Conservation (phyloP, 1,139 yeast genomes). For the Arxiozyma bovina region DNA sequence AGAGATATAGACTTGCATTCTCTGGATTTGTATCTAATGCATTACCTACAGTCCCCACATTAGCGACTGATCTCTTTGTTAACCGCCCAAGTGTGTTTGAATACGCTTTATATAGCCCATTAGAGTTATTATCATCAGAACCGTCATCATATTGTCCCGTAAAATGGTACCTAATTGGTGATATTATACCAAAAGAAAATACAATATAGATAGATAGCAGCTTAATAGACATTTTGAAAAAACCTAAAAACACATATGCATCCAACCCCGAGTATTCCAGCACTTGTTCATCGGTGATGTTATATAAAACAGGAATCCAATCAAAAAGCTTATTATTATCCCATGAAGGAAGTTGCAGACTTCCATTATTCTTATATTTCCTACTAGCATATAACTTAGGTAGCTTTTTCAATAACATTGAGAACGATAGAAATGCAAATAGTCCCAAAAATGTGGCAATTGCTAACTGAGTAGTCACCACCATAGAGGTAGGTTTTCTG, state of each 20-base stretch:
- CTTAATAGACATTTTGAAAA: conserved; percentile 65
- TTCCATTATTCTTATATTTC: conserved; percentile 29
- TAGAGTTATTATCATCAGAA: conserved; percentile 16
- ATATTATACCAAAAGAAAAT: conserved; percentile 50
- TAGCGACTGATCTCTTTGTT: conserved; percentile 7
- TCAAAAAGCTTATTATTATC: conserved; percentile 53
- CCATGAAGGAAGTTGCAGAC: conserved; percentile 35
- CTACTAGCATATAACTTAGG: conserved; percentile 66
- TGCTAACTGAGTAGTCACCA: conserved; percentile 43
- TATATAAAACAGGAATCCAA: conserved; percentile 64
- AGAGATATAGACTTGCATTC: conserved; percentile 34
- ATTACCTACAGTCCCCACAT: conserved; percentile 15
- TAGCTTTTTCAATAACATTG: conserved; percentile 54
- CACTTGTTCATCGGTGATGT: conserved; percentile 64
- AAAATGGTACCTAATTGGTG: conserved; percentile 59
- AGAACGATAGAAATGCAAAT: conserved; percentile 55
- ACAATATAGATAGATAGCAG: conserved; percentile 44
- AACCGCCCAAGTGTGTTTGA: background rate
- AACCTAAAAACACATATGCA: conserved; percentile 75
- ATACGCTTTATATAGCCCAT: background rate
- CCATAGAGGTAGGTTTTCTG: conserved; percentile 37
- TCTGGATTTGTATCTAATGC: conserved; percentile 18
- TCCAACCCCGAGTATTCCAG: conserved; percentile 88
- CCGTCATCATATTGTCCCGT: conserved; percentile 54
- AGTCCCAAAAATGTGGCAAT: conserved; percentile 59